Evolutionary conservation across 1,284 basidiomycete species (phyloP), one percentile per base, ranked within the genome.

Genomic region (Malassezia brasiliensis): DNA sequence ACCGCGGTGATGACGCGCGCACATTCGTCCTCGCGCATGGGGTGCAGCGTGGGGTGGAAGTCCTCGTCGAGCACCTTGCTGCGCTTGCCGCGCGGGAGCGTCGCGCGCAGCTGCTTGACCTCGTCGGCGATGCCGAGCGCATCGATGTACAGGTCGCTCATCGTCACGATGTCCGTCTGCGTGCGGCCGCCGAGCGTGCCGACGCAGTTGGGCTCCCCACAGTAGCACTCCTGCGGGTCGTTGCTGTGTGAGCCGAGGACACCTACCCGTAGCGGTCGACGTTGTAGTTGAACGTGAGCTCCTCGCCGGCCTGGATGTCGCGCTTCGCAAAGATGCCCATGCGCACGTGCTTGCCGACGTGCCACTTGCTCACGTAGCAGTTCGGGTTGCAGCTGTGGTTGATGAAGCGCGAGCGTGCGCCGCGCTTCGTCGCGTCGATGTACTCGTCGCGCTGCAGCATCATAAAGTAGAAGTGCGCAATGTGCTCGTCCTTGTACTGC

Each of bases 301-400:
- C 94, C 74, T 98, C 94, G 61, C 89, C 78, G 70, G 83, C 82
- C 70, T 80, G 76, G 64, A 98, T 87, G 59, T 82, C 76, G 56
- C 93, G 81, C 71, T 87, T 91, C 22, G 93, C 84, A 72, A 98
- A 99, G 66, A 99, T 96, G 47, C 93, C 93, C 94, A 96, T 98
- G 32, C 93, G 85, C 65, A 98, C 84, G 63, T 87, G 83, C 32
- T 83, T 79, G 10, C 88, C 93, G 12, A 98, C 83, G 15, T 90
- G 90, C 94, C 94, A 99, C 77, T 96, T 96, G 41, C 90, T 90
- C n/a, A 99, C 93, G 71, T 89, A 94, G 75, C 90, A 96, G 70
- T 98, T 99, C 9, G 94, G 94, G 64, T 85, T 89, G 76, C 94
- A 99, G 61, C 89, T 93, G 77, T 99, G 94, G 74, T 99, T 99